Evolutionary conservation across 1,139 yeast species (phyloP).

Genomic region (Zygosaccharomyces sapae): DNA sequence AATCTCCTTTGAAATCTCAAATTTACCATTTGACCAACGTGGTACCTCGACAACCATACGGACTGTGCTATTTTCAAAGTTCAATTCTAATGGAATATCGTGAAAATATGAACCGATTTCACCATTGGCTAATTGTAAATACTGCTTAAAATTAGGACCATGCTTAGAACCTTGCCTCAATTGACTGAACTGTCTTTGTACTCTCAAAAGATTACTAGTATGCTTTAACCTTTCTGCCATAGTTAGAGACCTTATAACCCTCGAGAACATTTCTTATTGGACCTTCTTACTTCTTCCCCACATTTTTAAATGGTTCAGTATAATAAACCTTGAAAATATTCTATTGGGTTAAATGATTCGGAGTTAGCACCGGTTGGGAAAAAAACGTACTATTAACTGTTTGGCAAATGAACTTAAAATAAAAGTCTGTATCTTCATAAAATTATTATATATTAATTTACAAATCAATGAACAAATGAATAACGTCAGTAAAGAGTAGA

Average conservation of each 20-base stretch:
- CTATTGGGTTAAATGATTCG: background rate
- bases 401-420: too few relatives aligned
- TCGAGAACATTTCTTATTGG: background rate
- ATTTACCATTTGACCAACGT: conserved; percentile 91
- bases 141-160: conserved; percentile 45
- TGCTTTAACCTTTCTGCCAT: conserved; percentile 11
- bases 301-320: background rate
- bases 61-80: conserved; percentile 58
- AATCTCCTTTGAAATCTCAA: conserved; percentile 75
- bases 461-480: background rate
- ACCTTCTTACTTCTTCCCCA: background rate
- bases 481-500: background rate
- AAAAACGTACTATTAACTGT: too few relatives aligned
- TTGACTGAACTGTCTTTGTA: conserved; percentile 21
- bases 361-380: background rate
- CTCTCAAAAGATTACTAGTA: conserved; percentile 6
- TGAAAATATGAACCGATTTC: conserved; percentile 76
- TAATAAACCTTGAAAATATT: background rate
- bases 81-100: conserved; percentile 77
- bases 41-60: conserved; percentile 95
- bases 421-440: too few relatives aligned
- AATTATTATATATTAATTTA: background rate
- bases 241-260: background rate
- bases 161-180: conserved; percentile 42
- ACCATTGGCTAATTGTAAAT: conserved; percentile 41